phyloP scores from a whole-genome alignment of 164 flowering plant species.

The Berberis vulgaris region DNA sequence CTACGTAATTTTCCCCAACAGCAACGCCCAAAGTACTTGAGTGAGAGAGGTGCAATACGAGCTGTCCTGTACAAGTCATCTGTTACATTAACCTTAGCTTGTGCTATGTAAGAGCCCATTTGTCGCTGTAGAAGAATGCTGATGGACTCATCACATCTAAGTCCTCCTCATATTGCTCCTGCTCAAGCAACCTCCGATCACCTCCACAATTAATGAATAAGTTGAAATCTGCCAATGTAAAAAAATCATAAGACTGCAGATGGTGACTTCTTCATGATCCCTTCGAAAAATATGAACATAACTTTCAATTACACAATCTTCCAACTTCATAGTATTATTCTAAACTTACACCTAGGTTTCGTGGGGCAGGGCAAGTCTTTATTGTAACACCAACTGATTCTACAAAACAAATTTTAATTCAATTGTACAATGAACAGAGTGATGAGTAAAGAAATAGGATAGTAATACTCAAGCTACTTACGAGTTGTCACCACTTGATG shows the following conservation, averaged over 20 bases:
- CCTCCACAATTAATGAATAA: conserved; percentile 84
- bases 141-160: conserved; percentile 26
- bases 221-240: conserved; percentile 43
- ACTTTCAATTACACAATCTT: background rate
- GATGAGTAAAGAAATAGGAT: conserved; percentile 2
- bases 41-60: conserved; percentile 30
- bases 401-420: conserved; percentile 9
- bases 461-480: conserved; percentile 21
- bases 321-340: background rate
- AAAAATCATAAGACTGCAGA: background rate
- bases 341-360: conserved; percentile 36
- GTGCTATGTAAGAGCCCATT: conserved; percentile 39
- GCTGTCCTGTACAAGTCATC: conserved; percentile 27
- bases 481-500: conserved; percentile 28
- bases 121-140: conserved; percentile 19
- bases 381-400: conserved; percentile 49
- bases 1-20: no score
- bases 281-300: background rate
- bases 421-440: background rate
- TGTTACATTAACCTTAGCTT: conserved; percentile 16
- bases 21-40: conserved; percentile 31
- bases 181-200: conserved; percentile 10
- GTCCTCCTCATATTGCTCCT: conserved; percentile 45
- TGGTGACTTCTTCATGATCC: background rate
- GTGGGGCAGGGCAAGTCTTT: conserved; percentile 50